Conservation (phyloP, 768 basidiomycete species). For the Suillus luteus region DNA sequence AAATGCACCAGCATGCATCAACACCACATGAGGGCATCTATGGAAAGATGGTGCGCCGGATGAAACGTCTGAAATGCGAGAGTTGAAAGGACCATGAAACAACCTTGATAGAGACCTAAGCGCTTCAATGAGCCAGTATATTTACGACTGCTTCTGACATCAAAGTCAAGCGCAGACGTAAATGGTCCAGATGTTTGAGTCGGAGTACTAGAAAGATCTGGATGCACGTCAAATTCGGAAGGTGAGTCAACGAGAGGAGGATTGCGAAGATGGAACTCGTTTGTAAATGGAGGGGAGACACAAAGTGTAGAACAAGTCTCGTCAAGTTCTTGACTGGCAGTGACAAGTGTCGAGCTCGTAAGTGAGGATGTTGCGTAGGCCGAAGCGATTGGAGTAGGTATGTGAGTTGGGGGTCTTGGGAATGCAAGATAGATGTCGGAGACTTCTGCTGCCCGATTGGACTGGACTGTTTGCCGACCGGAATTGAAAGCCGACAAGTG, state of each 20-base stretch:
- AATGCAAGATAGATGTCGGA: constrained; percentile 50
- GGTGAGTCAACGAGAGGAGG: constrained; percentile 10
- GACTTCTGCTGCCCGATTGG: constrained; percentile 37
- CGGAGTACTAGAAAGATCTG: constrained; percentile 5
- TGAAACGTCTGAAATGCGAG: constrained; percentile 29
- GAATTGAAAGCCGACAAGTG: constrained; percentile 36
- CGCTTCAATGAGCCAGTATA: constrained; percentile 31
- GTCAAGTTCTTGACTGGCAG: constrained; percentile 13
- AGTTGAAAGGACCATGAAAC: constrained; percentile 31
- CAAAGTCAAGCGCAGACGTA: constrained; percentile 1
- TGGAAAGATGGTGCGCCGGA: no score
- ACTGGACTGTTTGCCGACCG: constrained; percentile 27
- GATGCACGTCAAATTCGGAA: not conserved
- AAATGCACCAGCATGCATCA: no score
- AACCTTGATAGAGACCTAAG: constrained; percentile 35
- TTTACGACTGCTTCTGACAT: constrained; percentile 15
- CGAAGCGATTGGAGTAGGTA: constrained; percentile 40
- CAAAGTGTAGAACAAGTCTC: constrained; percentile 24
- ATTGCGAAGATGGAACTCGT: constrained; percentile 9
- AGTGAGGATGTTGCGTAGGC: constrained; percentile 19
- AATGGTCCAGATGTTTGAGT: not conserved
- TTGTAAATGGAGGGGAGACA: constrained; percentile 33
- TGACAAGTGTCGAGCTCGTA: constrained; percentile 19
- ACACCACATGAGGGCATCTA: no score
- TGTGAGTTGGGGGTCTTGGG: constrained; percentile 50